A percentile compares a stretch with the other conserved stretches of the same genome.
These are phyloP conservation scores for Macrophomina tecta DNA, from an alignment of 2,329 filamentous ascomycete genomes.

Conservation along the genomic window DNA sequence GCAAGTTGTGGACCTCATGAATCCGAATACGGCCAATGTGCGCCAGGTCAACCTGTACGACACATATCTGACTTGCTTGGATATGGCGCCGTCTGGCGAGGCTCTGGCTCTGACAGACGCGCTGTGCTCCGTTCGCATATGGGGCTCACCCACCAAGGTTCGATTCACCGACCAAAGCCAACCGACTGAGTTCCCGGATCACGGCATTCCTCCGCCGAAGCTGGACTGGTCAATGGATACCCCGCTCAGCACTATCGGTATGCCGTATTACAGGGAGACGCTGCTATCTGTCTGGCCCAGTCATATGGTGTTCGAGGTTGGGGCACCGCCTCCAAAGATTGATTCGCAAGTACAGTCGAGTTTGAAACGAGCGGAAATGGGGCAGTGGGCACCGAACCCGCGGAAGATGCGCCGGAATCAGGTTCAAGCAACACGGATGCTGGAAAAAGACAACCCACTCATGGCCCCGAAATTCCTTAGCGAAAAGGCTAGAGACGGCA, in stretches of 20 bases:
- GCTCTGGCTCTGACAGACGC: constrained; percentile 81
- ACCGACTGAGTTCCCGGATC: constrained; percentile 77
- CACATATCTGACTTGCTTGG: constrained; percentile 76
- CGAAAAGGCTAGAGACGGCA: constrained; percentile 73
- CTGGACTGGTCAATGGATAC: constrained; percentile 76
- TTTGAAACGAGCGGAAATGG: constrained; percentile 75
- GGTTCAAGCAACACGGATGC: constrained; percentile 74
- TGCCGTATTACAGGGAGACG: constrained; percentile 90
- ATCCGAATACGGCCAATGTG: constrained; percentile 85
- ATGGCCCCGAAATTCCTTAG: constrained; percentile 91
- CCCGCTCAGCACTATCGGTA: constrained; percentile 82
- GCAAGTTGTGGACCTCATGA: constrained; percentile 94
- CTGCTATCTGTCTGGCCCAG: constrained; percentile 90
- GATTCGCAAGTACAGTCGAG: constrained; percentile 73
- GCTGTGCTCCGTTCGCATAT: constrained; percentile 80
- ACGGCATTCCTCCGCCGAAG: constrained; percentile 61
- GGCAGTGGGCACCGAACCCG: constrained; percentile 78
- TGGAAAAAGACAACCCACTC: constrained; percentile 66
- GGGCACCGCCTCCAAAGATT: constrained; percentile 77
- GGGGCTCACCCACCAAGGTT: constrained; percentile 85
- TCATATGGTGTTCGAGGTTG: constrained; percentile 82
- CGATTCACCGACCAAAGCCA: constrained; percentile 84
- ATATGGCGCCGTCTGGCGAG: constrained; percentile 87
- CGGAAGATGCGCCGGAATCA: constrained; percentile 79
- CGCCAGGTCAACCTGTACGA: constrained; percentile 78